Base-by-base conservation (phyloP, 148 eudicot genomes). In the Salicornia ramosissima region DNA sequence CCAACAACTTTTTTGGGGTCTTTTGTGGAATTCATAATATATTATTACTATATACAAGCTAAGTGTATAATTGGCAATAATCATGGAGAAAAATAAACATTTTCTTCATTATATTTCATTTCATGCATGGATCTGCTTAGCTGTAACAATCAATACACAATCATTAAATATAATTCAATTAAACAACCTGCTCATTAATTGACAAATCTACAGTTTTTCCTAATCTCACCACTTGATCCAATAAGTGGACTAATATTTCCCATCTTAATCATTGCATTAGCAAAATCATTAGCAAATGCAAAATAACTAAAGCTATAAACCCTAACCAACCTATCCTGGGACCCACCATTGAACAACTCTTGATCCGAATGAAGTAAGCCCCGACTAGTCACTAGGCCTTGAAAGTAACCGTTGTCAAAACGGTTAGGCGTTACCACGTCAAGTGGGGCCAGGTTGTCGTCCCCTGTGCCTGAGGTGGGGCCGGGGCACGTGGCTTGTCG, bases 361-460 rank as follows among this genome's bases (percentile, higher is more conserved):
- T 84, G 87, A 40, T 84, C 85, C 13, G 87, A 81, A n/a, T 79
- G 83, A 21, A 84, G 71, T 19, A 79, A 77, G 26, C 85, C 84
- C 0, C 76, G 69, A 25, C 19, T 56, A 6, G 42, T 40, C 65
- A 81, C 34, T 0, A 84, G 71, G 70, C 64, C 43, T 45, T 52
- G 60, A 30, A 50, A 84, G 55, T 81, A 84, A 16, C 52, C 58
- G 25, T 74, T 84, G 6, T 72, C 45, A 71, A 74, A 74, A 33
- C 64, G 39, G 51, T 62, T 71, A 16, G 75, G 77, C 4, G 79
- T 62, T 15, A 12, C 63, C 0, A 69, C 10, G 25, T 79, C 82
- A 0, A 84, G 56, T 0, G 84, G 78, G 2, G 82, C 81, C 25
- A 84, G 26, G 69, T 74, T 84, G 46, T 26, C 18, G 53, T 79